phyloP scores from a whole-genome alignment of 176 grass and related monocot species.

The Triticum dicoccoides region DNA sequence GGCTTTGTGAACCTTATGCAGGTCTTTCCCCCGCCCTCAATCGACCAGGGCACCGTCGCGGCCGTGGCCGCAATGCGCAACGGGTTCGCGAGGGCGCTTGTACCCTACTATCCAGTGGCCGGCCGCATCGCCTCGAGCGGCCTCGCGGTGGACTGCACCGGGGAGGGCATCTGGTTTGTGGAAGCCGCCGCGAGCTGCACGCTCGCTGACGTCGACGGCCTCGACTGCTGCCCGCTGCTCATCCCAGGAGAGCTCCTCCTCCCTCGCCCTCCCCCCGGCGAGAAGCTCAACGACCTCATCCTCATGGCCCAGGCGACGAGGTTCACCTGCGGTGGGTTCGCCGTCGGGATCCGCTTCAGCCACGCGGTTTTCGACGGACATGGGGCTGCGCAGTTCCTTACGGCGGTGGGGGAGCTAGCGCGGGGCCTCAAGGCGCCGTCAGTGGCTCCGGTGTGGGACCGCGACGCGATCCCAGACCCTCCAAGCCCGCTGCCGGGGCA shows the following conservation, averaged over 20 bases:
- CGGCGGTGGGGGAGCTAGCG: slow-evolving; percentile 62
- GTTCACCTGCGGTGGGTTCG: slow-evolving; percentile 75
- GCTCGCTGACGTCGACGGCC: slow-evolving; percentile 67
- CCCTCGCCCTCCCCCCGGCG: slow-evolving; percentile 36
- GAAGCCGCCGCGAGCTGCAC: slow-evolving; percentile 58
- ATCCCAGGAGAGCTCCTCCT: slow-evolving; percentile 62
- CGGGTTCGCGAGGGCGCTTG: slow-evolving; percentile 60
- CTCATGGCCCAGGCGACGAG: slow-evolving; percentile 35
- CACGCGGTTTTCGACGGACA: slow-evolving; percentile 83
- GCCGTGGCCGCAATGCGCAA: slow-evolving; percentile 39
- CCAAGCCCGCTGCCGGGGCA: slow-evolving; percentile 12
- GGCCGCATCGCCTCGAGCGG: slow-evolving; percentile 47
- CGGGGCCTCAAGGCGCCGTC: slow-evolving; percentile 49
- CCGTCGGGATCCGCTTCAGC: slow-evolving; percentile 72
- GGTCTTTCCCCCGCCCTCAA: slow-evolving; percentile 34
- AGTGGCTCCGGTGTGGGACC: slow-evolving; percentile 52
- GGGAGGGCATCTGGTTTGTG: slow-evolving; percentile 64
- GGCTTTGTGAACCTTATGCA: slow-evolving; percentile 37
- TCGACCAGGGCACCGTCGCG: slow-evolving; percentile 4
- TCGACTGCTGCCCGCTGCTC: slow-evolving; percentile 59
- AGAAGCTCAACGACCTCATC: slow-evolving; percentile 53
- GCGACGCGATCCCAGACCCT: slow-evolving; percentile 51
- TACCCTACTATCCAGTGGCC: slow-evolving; percentile 68
- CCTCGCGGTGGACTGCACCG: slow-evolving; percentile 49
- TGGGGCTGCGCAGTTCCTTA: slow-evolving; percentile 66